Conservation (phyloP, 768 basidiomycete species). For the Suillus brevipes region DNA sequence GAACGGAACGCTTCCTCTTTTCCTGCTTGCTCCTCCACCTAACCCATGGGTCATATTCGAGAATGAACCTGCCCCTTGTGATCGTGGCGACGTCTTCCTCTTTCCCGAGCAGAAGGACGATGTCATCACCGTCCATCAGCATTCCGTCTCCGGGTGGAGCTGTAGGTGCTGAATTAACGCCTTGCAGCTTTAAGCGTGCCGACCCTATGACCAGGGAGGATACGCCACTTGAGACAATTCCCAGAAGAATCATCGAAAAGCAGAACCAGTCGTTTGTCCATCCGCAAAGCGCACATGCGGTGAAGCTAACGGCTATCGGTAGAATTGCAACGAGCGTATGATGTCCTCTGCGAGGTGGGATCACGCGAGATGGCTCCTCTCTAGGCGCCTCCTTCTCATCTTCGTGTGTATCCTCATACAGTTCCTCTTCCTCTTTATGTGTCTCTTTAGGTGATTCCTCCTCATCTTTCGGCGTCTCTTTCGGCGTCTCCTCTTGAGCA, state of each 20-base stretch:
- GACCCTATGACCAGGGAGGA: slow-evolving; percentile 19
- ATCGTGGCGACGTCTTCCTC: slow-evolving; percentile 16
- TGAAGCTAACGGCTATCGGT: slow-evolving; percentile 15
- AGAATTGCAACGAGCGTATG: slow-evolving; percentile 9
- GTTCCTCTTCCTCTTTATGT: neutral
- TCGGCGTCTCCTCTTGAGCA: neutral
- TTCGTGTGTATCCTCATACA: too few relatives aligned
- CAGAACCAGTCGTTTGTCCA: slow-evolving; percentile 21
- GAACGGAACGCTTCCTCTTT: neutral
- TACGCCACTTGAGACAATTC: slow-evolving; percentile 21
- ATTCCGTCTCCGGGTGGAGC: slow-evolving; percentile 34
- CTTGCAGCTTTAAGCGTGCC: slow-evolving; percentile 6
- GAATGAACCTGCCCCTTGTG: slow-evolving; percentile 20
- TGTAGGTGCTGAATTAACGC: slow-evolving; percentile 20
- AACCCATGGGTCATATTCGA: slow-evolving; percentile 19
- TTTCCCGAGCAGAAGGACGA: slow-evolving; percentile 16
- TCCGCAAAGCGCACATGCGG: slow-evolving; percentile 15
- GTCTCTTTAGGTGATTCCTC: neutral
- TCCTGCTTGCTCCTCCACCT: neutral
- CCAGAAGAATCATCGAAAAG: slow-evolving; percentile 21
- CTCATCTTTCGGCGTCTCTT: neutral
- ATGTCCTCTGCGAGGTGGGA: neutral
- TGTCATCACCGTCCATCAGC: slow-evolving; percentile 9
- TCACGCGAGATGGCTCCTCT: neutral
- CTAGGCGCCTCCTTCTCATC: neutral